phyloP scores from a whole-genome alignment of 176 grass and related monocot genomes.

The Avena atlantica region DNA sequence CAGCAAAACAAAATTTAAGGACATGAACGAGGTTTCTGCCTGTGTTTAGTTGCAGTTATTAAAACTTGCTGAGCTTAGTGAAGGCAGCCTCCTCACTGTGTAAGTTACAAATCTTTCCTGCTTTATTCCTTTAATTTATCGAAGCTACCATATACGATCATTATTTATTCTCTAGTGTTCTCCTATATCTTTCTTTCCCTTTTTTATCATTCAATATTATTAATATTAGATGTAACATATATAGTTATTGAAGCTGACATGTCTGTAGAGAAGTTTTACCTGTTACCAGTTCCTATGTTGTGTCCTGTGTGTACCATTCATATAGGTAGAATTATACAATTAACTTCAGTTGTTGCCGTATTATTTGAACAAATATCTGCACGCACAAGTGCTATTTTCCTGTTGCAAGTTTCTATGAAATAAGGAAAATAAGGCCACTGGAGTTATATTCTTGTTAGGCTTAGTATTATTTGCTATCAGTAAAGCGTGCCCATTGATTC shows the following conservation, averaged over 20 bases:
- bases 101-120: conserved; percentile 40
- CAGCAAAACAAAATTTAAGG: conserved; percentile 67
- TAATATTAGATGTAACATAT: neutral
- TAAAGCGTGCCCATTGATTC: neutral
- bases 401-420: conserved; percentile 24
- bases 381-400: neutral
- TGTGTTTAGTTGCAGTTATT: neutral
- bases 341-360: conserved; percentile 13
- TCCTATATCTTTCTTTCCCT: neutral
- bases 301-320: conserved; percentile 8
- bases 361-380: conserved; percentile 19
- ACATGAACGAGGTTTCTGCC: conserved; percentile 34
- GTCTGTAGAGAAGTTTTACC: conserved; percentile 28
- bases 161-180: conserved; percentile 32
- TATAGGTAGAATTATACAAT: conserved; percentile 4
- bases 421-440: neutral
- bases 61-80: conserved; percentile 27
- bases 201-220: conserved; percentile 18
- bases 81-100: conserved; percentile 42
- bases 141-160: conserved; percentile 14
- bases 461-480: neutral
- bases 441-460: too few species aligned
- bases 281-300: neutral
- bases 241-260: neutral
- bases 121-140: conserved; percentile 20